Evolutionary conservation across 495 filamentous ascomycete species (phyloP), one percentile per base, ranked within the genome.

Genomic region (Terfezia claveryi): DNA sequence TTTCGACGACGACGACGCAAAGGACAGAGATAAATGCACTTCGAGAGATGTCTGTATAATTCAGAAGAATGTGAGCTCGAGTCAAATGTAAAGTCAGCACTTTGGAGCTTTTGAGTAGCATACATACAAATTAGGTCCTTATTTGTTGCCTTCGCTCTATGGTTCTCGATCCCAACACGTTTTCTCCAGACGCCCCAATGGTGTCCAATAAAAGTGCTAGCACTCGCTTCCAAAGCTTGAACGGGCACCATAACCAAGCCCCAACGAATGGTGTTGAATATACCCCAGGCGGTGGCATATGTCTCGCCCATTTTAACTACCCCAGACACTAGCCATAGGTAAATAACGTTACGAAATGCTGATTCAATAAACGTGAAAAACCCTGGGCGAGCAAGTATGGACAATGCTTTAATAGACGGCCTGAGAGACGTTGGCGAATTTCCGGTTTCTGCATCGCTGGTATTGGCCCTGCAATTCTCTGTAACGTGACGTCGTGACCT

Each of bases 181-280:
- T 65, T 65, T 56, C 74, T 68, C 74, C 77, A 84, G 4, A 60
- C 55, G 0, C 80, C 80, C 82, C 82, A 85, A 11, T 65, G 65
- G 62, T 87, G 82, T 0, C 81, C 80, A 32, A 85, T 69, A 61
- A 84, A 84, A 0, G 80, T 69, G 4, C 80, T 68, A 1, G 77
- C 68, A 0, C 80, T 79, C 8, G 77, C 75, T 61, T 87, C 80
- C 9, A 85, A 64, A 0, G 81, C 70, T 55, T 77, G 74, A 0
- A 84, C 81, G 0, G 81, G 80, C 1, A 86, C 80, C 82, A 84
- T 87, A 36, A 85, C 70, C 4, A 87, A 67, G 1, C 82, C 81
- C 82, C 81, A 86, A n/a, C 81, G 73, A 56, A 87, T 83, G 0
- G 81, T 84, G 57, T 75, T 82, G 69, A 87, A 85, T 38, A 85